These are phyloP conservation scores for Mucor circinelloides DNA, from an alignment of 371 early-diverging fungal genomes.

Conservation along the genomic window DNA sequence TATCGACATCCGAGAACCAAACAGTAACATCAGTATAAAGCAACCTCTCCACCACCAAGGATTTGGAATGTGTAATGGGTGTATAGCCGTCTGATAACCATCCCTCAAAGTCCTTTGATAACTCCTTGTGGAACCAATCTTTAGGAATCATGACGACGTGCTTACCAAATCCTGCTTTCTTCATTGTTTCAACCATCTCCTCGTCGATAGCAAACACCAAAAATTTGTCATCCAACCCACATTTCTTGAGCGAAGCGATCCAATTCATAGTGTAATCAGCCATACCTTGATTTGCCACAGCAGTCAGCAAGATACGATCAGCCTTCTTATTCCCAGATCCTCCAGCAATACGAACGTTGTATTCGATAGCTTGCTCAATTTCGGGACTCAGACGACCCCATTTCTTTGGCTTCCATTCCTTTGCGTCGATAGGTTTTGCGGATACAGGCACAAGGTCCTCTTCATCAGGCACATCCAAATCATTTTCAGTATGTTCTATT, in stretches of 20 bases:
- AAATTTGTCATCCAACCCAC: conserved; percentile 31
- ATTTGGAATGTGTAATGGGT: conserved; percentile 40
- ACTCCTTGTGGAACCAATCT: conserved; percentile 35
- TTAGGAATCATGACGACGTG: conserved; percentile 36
- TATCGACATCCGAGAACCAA: conserved; percentile 57
- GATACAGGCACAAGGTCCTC: conserved; percentile 18
- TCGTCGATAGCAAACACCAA: conserved; percentile 43
- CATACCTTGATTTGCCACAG: conserved; percentile 44
- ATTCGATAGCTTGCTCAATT: conserved; percentile 14
- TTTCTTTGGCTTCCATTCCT: conserved; percentile 26
- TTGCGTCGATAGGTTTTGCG: conserved; percentile 10
- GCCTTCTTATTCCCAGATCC: neutral
- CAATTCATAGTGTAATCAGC: conserved; percentile 45
- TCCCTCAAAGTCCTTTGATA: conserved; percentile 29
- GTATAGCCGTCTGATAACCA: conserved; percentile 34
- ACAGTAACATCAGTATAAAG: conserved; percentile 41
- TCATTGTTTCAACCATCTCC: conserved; percentile 26
- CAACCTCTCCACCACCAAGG: conserved; percentile 40
- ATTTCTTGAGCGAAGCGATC: conserved; percentile 36
- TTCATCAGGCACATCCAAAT: conserved; percentile 8
- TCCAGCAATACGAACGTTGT: conserved; percentile 12
- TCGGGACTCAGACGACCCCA: conserved; percentile 18
- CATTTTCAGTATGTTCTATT: neutral
- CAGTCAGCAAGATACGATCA: conserved; percentile 32
- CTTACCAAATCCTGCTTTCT: conserved; percentile 24